Evolutionary conservation across 768 basidiomycete genomes (phyloP).

Genomic region (Mycena haematopus): DNA sequence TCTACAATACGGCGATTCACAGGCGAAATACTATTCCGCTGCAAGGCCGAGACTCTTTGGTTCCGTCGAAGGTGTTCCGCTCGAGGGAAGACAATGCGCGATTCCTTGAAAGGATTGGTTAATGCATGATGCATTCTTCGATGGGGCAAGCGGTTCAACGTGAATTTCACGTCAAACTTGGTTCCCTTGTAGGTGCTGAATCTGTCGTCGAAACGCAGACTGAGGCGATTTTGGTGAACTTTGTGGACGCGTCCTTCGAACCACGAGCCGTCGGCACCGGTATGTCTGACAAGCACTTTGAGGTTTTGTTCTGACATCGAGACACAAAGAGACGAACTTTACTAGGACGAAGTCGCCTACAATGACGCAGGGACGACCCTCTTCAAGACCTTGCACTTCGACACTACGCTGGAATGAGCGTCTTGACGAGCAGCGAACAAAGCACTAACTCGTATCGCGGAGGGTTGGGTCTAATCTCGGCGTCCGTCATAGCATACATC

Average conservation of each 20-base stretch:
- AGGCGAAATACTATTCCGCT: slow-evolving; percentile 34
- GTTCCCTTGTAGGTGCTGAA: slow-evolving; percentile 50
- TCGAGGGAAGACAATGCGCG: slow-evolving; percentile 56
- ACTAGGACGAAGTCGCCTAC: slow-evolving; percentile 55
- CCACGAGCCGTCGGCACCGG: slow-evolving; percentile 38
- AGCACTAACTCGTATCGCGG: slow-evolving; percentile 51
- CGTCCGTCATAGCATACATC: slow-evolving; percentile 44
- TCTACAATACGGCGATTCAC: slow-evolving; percentile 42
- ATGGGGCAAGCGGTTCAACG: slow-evolving; percentile 58
- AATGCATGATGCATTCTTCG: slow-evolving; percentile 64
- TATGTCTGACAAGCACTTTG: slow-evolving; percentile 22
- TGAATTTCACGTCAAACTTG: slow-evolving; percentile 61
- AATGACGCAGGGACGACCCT: slow-evolving; percentile 64
- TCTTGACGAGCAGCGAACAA: background rate
- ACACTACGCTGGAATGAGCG: slow-evolving; percentile 41
- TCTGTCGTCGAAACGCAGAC: slow-evolving; percentile 50
- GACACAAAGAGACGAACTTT: slow-evolving; percentile 31
- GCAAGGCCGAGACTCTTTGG: slow-evolving; percentile 27
- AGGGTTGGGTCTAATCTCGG: slow-evolving; percentile 41
- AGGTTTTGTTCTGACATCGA: background rate
- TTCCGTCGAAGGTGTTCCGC: slow-evolving; percentile 33
- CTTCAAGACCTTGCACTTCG: slow-evolving; percentile 59
- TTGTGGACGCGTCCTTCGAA: slow-evolving; percentile 56
- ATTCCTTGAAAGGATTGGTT: slow-evolving; percentile 42
- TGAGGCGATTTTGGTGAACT: slow-evolving; percentile 49